phyloP scores from a whole-genome alignment of 768 basidiomycete species.

The Suillus plorans region DNA sequence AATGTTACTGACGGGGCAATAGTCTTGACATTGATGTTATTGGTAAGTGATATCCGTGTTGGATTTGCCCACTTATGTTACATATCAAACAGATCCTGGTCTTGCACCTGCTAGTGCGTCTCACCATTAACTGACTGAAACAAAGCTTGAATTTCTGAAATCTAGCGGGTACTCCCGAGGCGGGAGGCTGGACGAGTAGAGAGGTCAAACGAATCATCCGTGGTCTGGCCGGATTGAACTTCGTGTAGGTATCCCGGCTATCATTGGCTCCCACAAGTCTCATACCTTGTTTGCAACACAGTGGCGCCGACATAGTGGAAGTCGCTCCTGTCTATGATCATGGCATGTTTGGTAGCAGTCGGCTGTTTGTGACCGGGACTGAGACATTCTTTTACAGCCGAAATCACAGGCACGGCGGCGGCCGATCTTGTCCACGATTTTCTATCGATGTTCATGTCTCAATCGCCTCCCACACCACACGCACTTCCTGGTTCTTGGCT shows the following conservation, averaged over 20 bases:
- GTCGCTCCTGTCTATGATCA: conserved; percentile 75
- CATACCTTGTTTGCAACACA: conserved; percentile 21
- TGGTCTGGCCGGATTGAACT: conserved; percentile 75
- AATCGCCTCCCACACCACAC: conserved; percentile 22
- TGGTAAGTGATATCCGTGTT: conserved; percentile 37
- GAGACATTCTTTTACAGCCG: conserved; percentile 23
- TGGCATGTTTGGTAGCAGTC: conserved; percentile 35
- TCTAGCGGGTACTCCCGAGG: conserved; percentile 79
- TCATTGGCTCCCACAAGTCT: neutral
- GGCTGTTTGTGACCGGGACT: neutral
- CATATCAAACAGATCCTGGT: conserved; percentile 55
- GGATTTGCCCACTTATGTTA: neutral
- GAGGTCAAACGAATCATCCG: conserved; percentile 81
- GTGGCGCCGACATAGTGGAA: conserved; percentile 73
- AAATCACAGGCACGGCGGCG: conserved; percentile 43
- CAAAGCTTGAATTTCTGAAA: neutral
- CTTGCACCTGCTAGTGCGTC: conserved; percentile 75
- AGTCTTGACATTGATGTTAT: conserved; percentile 84
- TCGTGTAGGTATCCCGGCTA: conserved; percentile 53
- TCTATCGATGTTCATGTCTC: conserved; percentile 37
- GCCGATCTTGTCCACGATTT: conserved; percentile 49
- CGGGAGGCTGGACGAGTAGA: conserved; percentile 82
- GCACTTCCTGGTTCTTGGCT: conserved; percentile 11
- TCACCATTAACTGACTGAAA: neutral
- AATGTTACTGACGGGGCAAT: neutral